Conservation (phyloP, 495 filamentous ascomycete genomes). For the Annulohypoxylon moriforme region DNA sequence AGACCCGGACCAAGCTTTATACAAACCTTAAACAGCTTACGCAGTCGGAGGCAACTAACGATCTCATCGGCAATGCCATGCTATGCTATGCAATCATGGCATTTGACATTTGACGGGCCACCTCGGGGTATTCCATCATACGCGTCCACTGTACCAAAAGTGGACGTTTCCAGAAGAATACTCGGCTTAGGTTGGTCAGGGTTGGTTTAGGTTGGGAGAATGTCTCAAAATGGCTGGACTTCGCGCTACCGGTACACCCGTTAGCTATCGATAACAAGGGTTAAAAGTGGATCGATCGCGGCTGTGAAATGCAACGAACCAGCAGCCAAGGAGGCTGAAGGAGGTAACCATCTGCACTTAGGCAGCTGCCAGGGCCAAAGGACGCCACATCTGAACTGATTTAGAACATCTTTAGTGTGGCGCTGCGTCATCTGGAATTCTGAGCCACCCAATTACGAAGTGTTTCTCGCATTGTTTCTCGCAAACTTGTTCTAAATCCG, state of each 20-base stretch:
- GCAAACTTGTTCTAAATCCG: slow-evolving; percentile 5
- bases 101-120: slow-evolving; percentile 36
- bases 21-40: slow-evolving; percentile 41
- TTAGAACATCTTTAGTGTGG: slow-evolving; percentile 12
- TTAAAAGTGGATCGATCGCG: slow-evolving; percentile 2
- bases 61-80: not conserved
- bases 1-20: slow-evolving; percentile 24
- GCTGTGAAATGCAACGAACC: slow-evolving; percentile 21
- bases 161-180: slow-evolving; percentile 29
- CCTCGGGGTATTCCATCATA: slow-evolving; percentile 43
- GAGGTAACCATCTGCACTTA: slow-evolving; percentile 16
- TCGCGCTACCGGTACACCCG: slow-evolving; percentile 27
- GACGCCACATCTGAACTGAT: slow-evolving; percentile 26
- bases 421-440: slow-evolving; percentile 21
- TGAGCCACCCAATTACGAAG: slow-evolving; percentile 33
- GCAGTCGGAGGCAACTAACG: slow-evolving; percentile 25
- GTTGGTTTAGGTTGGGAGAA: slow-evolving; percentile 16
- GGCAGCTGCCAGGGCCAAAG: not conserved
- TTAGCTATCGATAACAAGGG: slow-evolving; percentile 30
- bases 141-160: slow-evolving; percentile 29
- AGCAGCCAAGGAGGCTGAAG: slow-evolving; percentile 23
- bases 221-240: slow-evolving; percentile 34
- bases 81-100: slow-evolving; percentile 7
- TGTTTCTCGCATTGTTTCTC: not conserved
- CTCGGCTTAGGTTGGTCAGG: slow-evolving; percentile 29